Conservation (phyloP, 495 filamentous ascomycete genomes). For the Aspergillus biplanus region DNA sequence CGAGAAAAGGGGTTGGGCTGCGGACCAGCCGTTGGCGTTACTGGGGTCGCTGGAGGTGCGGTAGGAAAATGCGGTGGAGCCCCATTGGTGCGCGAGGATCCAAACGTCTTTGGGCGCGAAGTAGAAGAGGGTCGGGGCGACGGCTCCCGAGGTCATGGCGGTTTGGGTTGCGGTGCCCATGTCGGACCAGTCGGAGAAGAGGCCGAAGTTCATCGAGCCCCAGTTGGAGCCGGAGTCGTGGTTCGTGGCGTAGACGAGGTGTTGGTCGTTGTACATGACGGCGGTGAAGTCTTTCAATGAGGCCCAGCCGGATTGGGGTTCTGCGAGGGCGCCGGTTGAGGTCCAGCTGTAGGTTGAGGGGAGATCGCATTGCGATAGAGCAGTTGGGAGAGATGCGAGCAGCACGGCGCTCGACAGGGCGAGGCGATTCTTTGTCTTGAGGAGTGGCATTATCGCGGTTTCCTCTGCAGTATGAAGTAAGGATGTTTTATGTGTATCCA, state of each 20-base stretch:
- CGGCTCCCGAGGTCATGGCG: constrained; percentile 48
- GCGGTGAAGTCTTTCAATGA: constrained; percentile 63
- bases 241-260: constrained; percentile 58
- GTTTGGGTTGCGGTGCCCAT: constrained; percentile 60
- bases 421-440: too few relatives aligned
- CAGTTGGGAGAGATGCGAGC: too few relatives aligned
- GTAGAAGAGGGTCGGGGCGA: constrained; percentile 65
- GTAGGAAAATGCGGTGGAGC: constrained; percentile 60
- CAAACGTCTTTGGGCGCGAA: constrained; percentile 62
- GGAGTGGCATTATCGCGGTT: too few relatives aligned
- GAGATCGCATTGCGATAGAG: constrained; percentile 45
- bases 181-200: constrained; percentile 56
- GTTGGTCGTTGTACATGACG: constrained; percentile 55
- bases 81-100: constrained; percentile 67
- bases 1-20: constrained; percentile 55
- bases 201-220: constrained; percentile 60
- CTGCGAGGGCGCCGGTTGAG: constrained; percentile 50
- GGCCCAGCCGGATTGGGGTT: constrained; percentile 54
- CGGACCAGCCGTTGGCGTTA: constrained; percentile 59
- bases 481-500: too few relatives aligned
- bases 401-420: too few relatives aligned
- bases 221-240: constrained; percentile 44
- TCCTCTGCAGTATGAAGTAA: too few relatives aligned
- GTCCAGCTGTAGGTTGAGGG: constrained; percentile 61
- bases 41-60: constrained; percentile 59